Conservation (phyloP, 2,329 filamentous ascomycete genomes). For the Falciphora oryzae region DNA sequence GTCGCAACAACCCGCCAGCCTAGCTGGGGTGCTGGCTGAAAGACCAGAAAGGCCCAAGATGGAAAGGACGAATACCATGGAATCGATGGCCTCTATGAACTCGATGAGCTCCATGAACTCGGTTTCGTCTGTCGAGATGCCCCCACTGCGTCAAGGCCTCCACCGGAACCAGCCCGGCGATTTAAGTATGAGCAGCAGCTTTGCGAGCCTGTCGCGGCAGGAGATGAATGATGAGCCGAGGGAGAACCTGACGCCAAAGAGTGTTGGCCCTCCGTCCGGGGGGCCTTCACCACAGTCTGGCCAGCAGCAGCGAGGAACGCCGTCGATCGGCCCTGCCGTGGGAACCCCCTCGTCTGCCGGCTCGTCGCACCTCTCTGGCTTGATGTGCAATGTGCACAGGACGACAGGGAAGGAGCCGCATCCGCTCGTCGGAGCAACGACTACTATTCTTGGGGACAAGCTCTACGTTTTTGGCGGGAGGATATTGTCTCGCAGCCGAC, state of each 20-base stretch:
- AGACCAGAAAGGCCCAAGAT: constrained; percentile 21
- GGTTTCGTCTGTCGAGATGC: constrained; percentile 22
- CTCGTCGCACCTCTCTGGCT: constrained; percentile 52
- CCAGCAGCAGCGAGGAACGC: constrained; percentile 30
- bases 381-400: constrained; percentile 69
- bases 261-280: constrained; percentile 47
- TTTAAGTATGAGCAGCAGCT: constrained; percentile 35
- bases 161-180: constrained; percentile 7
- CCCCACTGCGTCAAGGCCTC: neutral
- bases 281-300: constrained; percentile 49
- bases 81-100: constrained; percentile 33
- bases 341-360: constrained; percentile 42
- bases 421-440: constrained; percentile 88
- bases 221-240: constrained; percentile 41
- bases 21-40: no score
- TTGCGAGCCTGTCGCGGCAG: constrained; percentile 34
- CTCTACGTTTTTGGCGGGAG: constrained; percentile 94
- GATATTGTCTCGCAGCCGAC: constrained; percentile 75
- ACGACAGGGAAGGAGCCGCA: constrained; percentile 90
- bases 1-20: constrained; percentile 19
- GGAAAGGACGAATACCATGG: constrained; percentile 44
- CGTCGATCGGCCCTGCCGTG: constrained; percentile 29
- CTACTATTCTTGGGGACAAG: constrained; percentile 90
- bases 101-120: constrained; percentile 42
- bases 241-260: constrained; percentile 46